Percentiles rank a stretch among this genome's conserved stretches.
These are phyloP conservation scores for Coniferiporia weirii DNA, from an alignment of 1,284 basidiomycete genomes.

Conservation along the genomic window DNA sequence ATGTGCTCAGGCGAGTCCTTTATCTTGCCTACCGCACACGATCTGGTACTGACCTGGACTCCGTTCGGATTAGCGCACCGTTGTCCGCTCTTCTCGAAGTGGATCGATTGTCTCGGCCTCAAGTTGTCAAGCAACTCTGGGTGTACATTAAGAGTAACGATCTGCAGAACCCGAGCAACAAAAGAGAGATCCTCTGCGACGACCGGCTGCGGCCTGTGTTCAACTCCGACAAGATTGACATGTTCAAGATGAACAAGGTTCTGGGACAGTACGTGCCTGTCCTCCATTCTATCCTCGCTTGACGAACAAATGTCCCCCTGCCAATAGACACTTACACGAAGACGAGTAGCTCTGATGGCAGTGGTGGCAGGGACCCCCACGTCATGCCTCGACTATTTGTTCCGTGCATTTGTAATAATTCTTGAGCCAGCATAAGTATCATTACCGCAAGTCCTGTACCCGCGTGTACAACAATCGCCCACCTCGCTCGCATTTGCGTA, in stretches of 20 bases:
- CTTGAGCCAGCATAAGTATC: not conserved
- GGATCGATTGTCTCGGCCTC: slow-evolving; percentile 73
- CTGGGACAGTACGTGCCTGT: slow-evolving; percentile 58
- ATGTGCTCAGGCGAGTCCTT: slow-evolving; percentile 55
- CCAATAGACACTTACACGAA: not conserved
- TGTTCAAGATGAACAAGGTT: slow-evolving; percentile 86
- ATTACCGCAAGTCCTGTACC: too few relatives aligned
- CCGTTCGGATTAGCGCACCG: slow-evolving; percentile 44
- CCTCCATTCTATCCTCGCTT: not conserved
- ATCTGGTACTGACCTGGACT: slow-evolving; percentile 10
- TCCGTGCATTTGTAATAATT: not conserved
- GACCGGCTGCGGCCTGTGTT: slow-evolving; percentile 63
- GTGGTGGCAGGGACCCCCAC: not conserved
- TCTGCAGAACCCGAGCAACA: slow-evolving; percentile 78
- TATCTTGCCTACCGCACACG: slow-evolving; percentile 2
- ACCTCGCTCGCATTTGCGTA: too few relatives aligned
- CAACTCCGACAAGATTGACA: slow-evolving; percentile 71
- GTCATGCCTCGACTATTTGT: not conserved
- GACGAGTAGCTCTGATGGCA: not conserved
- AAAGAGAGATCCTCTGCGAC: slow-evolving; percentile 80
- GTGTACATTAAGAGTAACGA: slow-evolving; percentile 74
- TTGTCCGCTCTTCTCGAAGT: slow-evolving; percentile 53
- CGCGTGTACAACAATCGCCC: too few relatives aligned
- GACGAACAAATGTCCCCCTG: not conserved
- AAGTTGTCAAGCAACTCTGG: slow-evolving; percentile 85